phyloP scores from a whole-genome alignment of 1,284 basidiomycete species.

The Puccinia polysora region DNA sequence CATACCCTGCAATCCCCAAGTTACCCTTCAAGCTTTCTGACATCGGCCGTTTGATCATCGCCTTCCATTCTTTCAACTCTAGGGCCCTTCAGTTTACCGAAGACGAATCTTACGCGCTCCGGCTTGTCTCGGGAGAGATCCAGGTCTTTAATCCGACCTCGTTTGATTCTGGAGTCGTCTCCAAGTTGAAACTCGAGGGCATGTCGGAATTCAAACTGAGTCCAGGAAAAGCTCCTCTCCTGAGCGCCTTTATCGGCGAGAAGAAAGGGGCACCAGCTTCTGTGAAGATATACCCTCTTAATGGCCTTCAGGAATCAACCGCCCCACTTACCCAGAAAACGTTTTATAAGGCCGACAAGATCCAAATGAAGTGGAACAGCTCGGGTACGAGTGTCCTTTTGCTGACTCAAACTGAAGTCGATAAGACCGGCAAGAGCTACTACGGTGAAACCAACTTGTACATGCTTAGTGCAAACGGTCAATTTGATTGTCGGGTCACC shows the following conservation, averaged over 20 bases:
- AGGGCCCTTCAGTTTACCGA: constrained; percentile 83
- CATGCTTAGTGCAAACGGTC: constrained; percentile 86
- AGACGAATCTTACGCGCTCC: constrained; percentile 80
- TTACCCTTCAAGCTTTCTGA: too few species aligned
- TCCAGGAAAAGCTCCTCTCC: constrained; percentile 72
- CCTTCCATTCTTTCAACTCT: too few species aligned
- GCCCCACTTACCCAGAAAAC: constrained; percentile 66
- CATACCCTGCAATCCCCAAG: too few species aligned
- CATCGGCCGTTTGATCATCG: constrained; percentile 17
- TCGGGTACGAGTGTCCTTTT: constrained; percentile 68
- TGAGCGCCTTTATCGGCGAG: constrained; percentile 88
- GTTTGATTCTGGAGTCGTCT: constrained; percentile 70
- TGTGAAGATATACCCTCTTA: constrained; percentile 75
- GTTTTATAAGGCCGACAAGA: constrained; percentile 93
- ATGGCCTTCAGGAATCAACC: constrained; percentile 61
- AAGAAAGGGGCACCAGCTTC: constrained; percentile 95
- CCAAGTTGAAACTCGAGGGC: constrained; percentile 76
- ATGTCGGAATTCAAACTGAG: constrained; percentile 70
- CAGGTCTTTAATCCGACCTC: constrained; percentile 73
- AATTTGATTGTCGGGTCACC: constrained; percentile 85
- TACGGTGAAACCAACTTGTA: constrained; percentile 97
- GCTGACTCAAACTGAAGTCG: constrained; percentile 90
- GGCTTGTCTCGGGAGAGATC: constrained; percentile 73
- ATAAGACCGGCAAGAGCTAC: constrained; percentile 94
- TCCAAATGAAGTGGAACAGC: constrained; percentile 92